Base-by-base conservation (phyloP, 2,329 filamentous ascomycete genomes). In the Sporothrix luriei region DNA sequence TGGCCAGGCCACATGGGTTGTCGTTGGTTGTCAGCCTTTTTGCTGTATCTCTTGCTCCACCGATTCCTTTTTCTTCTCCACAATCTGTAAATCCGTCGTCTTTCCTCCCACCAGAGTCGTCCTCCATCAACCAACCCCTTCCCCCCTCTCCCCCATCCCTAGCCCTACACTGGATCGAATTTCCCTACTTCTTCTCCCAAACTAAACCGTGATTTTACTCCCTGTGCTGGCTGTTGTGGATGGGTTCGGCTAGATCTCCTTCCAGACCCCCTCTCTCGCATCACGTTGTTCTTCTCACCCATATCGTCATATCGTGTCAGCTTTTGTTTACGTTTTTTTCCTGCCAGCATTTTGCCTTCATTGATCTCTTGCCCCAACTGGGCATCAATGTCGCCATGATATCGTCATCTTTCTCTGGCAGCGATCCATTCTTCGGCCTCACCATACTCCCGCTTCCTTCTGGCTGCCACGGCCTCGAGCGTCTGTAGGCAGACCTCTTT, bases 141-240 rank as follows among this genome's bases (percentile, higher is more conserved):
- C 10, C 24, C 33, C 61, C 46, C 61, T 48, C 33, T 21, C 40
- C 46, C 33, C 67, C 43, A 57, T 29, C 29, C 21, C 54, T 64
- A 69, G 59, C 68, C 67, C 67, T 68, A 68, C 67, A 68, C 55
- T 48, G 43, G 49, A 38, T n/a, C n/a, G n/a, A n/a, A n/a, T n/a
- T n/a, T n/a, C n/a, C n/a, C n/a, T n/a, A n/a, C 64, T 49, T 40
- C 43, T 49, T 21, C 48, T 48, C 21, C 29, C 62, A 52, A 52
- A 40, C 52, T 52, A 48, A 52, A 26, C 29, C 29, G 13, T 7
- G 26, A 26, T 46, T n/a, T 26, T 26, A 46, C 26, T 6, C 57
- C 57, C 57, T 62, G 38, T 61, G 38, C n/a, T 16, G 21, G 33
- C 33, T 62, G 7, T 38, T 62, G 38, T 62, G 57, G 57, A 46